phyloP scores from a whole-genome alignment of 805 yeast species.

The Debaryomyces hansenii region DNA sequence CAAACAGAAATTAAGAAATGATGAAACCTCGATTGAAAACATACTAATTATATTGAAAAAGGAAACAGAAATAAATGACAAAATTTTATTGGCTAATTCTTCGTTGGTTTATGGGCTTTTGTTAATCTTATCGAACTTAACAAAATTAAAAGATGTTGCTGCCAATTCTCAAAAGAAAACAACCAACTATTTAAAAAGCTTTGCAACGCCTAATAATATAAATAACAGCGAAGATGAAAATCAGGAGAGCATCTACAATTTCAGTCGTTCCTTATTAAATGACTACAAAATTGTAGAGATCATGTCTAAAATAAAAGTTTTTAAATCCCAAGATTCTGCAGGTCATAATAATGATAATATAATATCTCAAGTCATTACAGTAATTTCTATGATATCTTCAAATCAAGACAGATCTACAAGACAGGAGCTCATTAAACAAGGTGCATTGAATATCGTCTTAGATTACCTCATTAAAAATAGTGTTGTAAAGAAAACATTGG shows the following conservation, averaged over 20 bases:
- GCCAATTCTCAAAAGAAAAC: slow-evolving; percentile 27
- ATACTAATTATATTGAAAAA: slow-evolving; percentile 12
- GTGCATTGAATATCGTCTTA: slow-evolving; percentile 40
- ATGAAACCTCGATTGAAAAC: slow-evolving; percentile 26
- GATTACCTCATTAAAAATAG: slow-evolving; percentile 36
- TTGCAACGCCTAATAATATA: slow-evolving; percentile 26
- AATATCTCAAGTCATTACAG: slow-evolving; percentile 24
- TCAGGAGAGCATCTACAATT: slow-evolving; percentile 25
- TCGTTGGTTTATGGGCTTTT: slow-evolving; percentile 42
- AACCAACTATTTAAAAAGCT: slow-evolving; percentile 34
- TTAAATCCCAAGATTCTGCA: slow-evolving; percentile 9
- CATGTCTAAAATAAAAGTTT: slow-evolving; percentile 17
- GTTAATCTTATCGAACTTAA: slow-evolving; percentile 39
- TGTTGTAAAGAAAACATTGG: slow-evolving; percentile 13
- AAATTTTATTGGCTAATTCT: slow-evolving; percentile 8
- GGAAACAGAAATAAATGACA: background rate
- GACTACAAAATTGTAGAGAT: slow-evolving; percentile 22
- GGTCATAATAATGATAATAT: slow-evolving; percentile 8
- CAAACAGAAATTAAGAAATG: slow-evolving; percentile 33
- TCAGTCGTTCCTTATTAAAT: slow-evolving; percentile 27
- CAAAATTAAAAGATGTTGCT: slow-evolving; percentile 27
- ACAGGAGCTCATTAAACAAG: slow-evolving; percentile 45
- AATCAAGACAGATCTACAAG: slow-evolving; percentile 24
- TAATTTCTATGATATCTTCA: slow-evolving; percentile 35
- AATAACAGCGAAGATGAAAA: slow-evolving; percentile 19